These are phyloP conservation scores for Rhizophora apiculata DNA, from an alignment of 345 rosid species.

Conservation along the genomic window DNA sequence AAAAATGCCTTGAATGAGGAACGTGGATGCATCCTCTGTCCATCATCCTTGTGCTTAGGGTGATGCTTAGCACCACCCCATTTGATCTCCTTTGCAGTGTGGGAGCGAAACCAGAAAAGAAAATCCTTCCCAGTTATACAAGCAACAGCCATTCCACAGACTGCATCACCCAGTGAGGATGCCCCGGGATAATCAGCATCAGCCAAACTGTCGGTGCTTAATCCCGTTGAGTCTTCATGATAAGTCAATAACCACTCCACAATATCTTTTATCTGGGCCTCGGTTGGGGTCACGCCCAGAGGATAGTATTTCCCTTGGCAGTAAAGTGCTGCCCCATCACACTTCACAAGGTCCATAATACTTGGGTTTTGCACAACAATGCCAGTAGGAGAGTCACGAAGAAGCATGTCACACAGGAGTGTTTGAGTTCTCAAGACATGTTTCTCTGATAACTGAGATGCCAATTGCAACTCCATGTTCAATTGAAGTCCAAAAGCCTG, in stretches of 20 bases:
- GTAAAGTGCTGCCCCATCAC: slow-evolving; percentile 94
- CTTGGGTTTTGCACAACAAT: slow-evolving; percentile 94
- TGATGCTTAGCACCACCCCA: slow-evolving; percentile 99
- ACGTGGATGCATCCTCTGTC: slow-evolving; percentile 95
- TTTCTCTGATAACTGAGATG: slow-evolving; percentile 78
- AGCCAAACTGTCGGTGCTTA: slow-evolving; percentile 87
- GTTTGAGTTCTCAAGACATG: slow-evolving; percentile 91
- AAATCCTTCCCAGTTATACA: slow-evolving; percentile 77
- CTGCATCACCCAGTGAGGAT: slow-evolving; percentile 87
- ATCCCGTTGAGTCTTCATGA: slow-evolving; percentile 91
- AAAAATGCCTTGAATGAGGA: slow-evolving; percentile 96
- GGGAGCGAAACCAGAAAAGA: slow-evolving; percentile 98
- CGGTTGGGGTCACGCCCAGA: slow-evolving; percentile 80
- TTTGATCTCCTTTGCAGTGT: slow-evolving; percentile 89
- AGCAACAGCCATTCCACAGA: slow-evolving; percentile 99
- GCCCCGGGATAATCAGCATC: slow-evolving; percentile 93
- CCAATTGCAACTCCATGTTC: slow-evolving; percentile 97
- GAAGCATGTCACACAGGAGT: slow-evolving; percentile 92
- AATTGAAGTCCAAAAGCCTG: slow-evolving; percentile 95
- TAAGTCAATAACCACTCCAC: slow-evolving; percentile 81
- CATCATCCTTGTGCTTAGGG: slow-evolving; percentile 93
- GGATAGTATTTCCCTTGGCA: slow-evolving; percentile 72
- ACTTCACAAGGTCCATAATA: slow-evolving; percentile 91
- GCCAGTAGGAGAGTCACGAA: slow-evolving; percentile 88
- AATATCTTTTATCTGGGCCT: slow-evolving; percentile 74